phyloP scores from a whole-genome alignment of 192 early-diverging fungal species.

The Coemansia sp. region DNA sequence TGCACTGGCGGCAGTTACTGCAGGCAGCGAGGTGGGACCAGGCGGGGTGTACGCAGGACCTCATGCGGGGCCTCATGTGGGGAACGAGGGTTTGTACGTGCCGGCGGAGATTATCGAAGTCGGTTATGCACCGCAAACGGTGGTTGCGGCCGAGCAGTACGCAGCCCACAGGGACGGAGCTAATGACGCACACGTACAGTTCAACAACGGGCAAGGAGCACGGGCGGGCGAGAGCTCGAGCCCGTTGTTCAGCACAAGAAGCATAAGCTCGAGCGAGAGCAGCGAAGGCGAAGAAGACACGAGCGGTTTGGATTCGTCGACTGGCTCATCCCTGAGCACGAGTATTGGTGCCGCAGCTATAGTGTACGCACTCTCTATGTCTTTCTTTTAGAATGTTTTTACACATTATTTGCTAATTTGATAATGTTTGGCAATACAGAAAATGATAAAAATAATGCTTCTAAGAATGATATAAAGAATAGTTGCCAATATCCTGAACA shows the following conservation, averaged over 20 bases:
- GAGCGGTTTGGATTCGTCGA: neutral
- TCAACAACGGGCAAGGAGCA: conserved; percentile 2
- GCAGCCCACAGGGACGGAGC: conserved; percentile 14
- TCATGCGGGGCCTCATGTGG: neutral
- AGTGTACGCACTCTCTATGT: neutral
- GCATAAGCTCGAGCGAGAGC: conserved; percentile 2
- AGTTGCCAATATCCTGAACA: neutral
- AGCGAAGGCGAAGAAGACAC: conserved; percentile 14
- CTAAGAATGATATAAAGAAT: neutral
- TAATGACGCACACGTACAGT: neutral
- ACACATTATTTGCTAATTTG: neutral
- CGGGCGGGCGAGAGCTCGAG: conserved; percentile 8
- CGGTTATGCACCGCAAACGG: conserved; percentile 37
- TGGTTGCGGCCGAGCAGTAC: conserved; percentile 39
- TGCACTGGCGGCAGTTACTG: neutral
- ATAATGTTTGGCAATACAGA: neutral
- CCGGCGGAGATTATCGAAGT: conserved; percentile 20
- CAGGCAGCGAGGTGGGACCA: neutral
- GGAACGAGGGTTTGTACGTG: neutral
- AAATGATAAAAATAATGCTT: neutral
- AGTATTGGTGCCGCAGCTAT: neutral
- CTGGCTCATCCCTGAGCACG: neutral
- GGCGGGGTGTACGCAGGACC: neutral
- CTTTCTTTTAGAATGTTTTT: neutral
- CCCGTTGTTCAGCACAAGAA: neutral